phyloP scores from a whole-genome alignment of 176 grass and related monocot genomes.

The Coix lacrymajobi region DNA sequence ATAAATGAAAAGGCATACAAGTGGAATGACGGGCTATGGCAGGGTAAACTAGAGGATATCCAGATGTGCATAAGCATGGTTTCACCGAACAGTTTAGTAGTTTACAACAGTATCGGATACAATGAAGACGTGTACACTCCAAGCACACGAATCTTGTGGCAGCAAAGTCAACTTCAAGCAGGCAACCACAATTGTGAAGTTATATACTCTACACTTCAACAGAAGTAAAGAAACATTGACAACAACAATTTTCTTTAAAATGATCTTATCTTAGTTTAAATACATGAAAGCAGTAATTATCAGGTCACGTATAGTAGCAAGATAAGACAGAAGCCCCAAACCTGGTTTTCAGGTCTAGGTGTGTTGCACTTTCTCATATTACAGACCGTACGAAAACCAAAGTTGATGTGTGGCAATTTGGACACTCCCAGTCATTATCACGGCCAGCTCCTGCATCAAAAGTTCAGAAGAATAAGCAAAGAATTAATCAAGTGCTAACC shows the following conservation, averaged over 20 bases:
- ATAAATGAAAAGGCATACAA: slow-evolving; percentile 9
- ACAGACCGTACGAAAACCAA: slow-evolving; percentile 74
- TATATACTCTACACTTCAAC: background rate
- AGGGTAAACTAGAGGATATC: background rate
- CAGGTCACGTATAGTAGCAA: background rate
- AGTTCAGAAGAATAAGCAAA: background rate
- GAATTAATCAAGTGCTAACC: background rate
- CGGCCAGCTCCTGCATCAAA: slow-evolving; percentile 57
- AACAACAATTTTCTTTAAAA: background rate
- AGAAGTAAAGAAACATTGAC: background rate
- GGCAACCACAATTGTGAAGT: background rate
- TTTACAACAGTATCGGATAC: background rate
- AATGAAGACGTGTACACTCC: background rate
- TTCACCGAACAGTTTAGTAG: background rate
- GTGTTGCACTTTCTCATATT: slow-evolving; percentile 95
- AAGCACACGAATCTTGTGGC: background rate
- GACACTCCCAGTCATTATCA: slow-evolving; percentile 89
- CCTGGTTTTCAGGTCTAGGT: slow-evolving; percentile 80
- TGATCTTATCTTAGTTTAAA: background rate
- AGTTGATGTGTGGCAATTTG: slow-evolving; percentile 78
- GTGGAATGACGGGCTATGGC: background rate
- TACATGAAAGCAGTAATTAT: background rate
- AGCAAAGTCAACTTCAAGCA: slow-evolving; percentile 13
- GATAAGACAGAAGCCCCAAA: slow-evolving; percentile 14
- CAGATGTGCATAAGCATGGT: background rate